Percentiles rank a stretch among this genome's conserved stretches.
Conservation (phyloP, 2,329 filamentous ascomycete species). For the Calonectria multiphialidica region DNA sequence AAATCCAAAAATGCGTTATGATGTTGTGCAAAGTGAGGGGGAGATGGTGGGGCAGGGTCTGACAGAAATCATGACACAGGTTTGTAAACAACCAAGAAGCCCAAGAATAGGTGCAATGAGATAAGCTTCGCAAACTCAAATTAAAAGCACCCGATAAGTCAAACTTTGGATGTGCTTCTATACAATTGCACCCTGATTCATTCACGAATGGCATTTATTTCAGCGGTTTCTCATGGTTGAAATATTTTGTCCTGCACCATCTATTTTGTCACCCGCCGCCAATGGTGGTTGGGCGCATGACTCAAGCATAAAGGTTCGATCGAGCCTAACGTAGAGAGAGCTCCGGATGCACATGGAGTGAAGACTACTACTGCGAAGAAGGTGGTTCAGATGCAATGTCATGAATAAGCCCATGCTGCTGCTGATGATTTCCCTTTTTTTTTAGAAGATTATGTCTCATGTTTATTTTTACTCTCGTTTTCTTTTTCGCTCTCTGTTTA, state of each 20-base stretch:
- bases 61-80: neutral
- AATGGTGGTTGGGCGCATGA: neutral
- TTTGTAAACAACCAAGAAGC: neutral
- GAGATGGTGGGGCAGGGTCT: neutral
- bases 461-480: too few relatives aligned
- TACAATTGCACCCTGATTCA: neutral
- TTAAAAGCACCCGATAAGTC: neutral
- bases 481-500: too few relatives aligned
- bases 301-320: neutral
- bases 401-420: too few relatives aligned
- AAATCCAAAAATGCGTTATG: neutral
- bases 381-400: too few relatives aligned
- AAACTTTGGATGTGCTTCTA: neutral
- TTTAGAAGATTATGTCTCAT: too few relatives aligned
- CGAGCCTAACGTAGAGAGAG: neutral
- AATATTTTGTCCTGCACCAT: neutral
- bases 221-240: neutral
- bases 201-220: neutral
- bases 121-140: neutral
- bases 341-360: neutral
- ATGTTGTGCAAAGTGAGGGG: slow-evolving; percentile 5
- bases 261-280: neutral
- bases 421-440: too few relatives aligned
- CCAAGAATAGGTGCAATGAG: neutral
- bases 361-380: neutral